Conservation (phyloP, 1,284 basidiomycete species). For the Mycena sp. region DNA sequence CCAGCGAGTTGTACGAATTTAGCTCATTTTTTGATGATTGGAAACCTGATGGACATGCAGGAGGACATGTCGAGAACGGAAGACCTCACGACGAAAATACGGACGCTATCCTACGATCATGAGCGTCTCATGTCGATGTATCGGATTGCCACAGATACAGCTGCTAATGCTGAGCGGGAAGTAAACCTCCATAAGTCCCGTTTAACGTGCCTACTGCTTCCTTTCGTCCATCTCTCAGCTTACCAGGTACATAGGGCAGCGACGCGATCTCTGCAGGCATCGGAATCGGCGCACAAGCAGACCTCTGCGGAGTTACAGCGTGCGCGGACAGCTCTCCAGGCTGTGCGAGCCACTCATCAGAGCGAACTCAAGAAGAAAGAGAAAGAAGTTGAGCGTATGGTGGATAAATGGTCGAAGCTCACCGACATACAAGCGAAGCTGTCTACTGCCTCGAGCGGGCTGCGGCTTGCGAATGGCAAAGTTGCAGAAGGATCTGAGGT, state of each 20-base stretch:
- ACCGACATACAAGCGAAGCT: slow-evolving; percentile 72
- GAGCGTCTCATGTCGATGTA: slow-evolving; percentile 79
- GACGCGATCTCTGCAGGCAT: slow-evolving; percentile 61
- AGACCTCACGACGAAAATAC: slow-evolving; percentile 75
- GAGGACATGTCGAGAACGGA: slow-evolving; percentile 86
- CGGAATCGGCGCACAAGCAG: slow-evolving; percentile 74
- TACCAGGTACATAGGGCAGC: slow-evolving; percentile 52
- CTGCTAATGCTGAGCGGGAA: slow-evolving; percentile 80
- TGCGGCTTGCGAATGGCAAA: slow-evolving; percentile 64
- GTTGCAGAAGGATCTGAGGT: slow-evolving; percentile 54
- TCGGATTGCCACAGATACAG: slow-evolving; percentile 60
- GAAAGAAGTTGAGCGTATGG: slow-evolving; percentile 80
- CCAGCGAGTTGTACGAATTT: slow-evolving; percentile 71
- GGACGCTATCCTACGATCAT: slow-evolving; percentile 85
- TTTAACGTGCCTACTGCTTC: slow-evolving; percentile 59
- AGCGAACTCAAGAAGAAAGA: slow-evolving; percentile 85
- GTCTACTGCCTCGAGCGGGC: slow-evolving; percentile 53
- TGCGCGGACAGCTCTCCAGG: slow-evolving; percentile 68
- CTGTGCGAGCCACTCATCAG: slow-evolving; percentile 71
- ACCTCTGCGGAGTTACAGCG: slow-evolving; percentile 75
- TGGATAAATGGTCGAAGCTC: slow-evolving; percentile 81
- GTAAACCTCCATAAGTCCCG: slow-evolving; percentile 77
- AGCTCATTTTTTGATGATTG: neutral
- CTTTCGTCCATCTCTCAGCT: neutral
- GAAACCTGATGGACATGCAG: slow-evolving; percentile 48